phyloP scores from a whole-genome alignment of 352 stramenopile species.

The Aphanomyces cochlioides region DNA sequence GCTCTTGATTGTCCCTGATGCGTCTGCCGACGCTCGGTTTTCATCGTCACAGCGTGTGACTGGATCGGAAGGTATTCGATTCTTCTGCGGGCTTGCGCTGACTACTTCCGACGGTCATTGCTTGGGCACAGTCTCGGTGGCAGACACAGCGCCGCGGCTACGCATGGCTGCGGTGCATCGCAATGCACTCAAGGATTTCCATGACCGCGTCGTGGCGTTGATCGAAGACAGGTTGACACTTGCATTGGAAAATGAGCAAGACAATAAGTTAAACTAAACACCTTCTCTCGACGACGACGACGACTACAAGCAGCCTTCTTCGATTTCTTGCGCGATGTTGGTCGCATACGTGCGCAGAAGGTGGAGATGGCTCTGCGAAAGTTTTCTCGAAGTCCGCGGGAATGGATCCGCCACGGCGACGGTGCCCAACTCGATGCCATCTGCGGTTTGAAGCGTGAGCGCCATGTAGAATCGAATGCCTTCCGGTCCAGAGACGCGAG shows the following conservation, averaged over 20 bases:
- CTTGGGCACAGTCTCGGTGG: slow-evolving; percentile 9
- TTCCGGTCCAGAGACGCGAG: slow-evolving; percentile 13
- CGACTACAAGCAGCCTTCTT: slow-evolving; percentile 3
- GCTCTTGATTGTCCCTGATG: slow-evolving; percentile 8
- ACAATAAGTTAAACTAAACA: background rate
- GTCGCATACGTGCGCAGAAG: slow-evolving; percentile 8
- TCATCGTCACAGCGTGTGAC: background rate
- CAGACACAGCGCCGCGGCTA: slow-evolving; percentile 9
- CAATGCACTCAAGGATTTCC: slow-evolving; percentile 7
- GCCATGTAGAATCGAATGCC: slow-evolving; percentile 19
- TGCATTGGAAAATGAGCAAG: too few species aligned
- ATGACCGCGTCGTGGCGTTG: background rate
- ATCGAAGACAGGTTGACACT: too few species aligned
- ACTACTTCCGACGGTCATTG: slow-evolving; percentile 2
- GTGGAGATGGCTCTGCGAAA: slow-evolving; percentile 4
- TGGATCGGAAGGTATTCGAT: slow-evolving; percentile 13
- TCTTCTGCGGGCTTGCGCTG: slow-evolving; percentile 12
- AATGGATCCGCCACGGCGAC: background rate
- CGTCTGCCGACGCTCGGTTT: slow-evolving; percentile 9
- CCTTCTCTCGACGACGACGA: background rate
- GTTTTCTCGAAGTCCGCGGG: background rate
- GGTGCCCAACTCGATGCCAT: slow-evolving; percentile 27
- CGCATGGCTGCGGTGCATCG: background rate
- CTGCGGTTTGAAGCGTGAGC: slow-evolving; percentile 4
- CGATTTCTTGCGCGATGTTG: slow-evolving; percentile 24